Evolutionary conservation across 1,139 yeast genomes (phyloP).

Genomic region (Taphrina communis): DNA sequence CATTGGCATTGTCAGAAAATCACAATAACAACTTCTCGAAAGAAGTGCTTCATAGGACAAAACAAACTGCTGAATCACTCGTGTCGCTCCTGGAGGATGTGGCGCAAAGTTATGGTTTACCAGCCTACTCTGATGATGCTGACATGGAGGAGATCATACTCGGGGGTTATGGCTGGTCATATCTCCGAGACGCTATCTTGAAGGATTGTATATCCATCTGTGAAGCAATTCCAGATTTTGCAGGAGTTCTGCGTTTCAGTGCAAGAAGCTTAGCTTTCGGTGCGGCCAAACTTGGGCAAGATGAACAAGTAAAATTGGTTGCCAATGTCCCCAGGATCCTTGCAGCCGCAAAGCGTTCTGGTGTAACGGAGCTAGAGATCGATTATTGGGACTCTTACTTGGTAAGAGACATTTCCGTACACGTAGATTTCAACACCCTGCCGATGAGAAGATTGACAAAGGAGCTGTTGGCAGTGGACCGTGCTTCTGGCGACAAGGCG

Average conservation of each 20-base stretch:
- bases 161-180: slow-evolving; percentile 60
- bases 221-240: slow-evolving; percentile 59
- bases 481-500: neutral
- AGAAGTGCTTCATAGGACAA: slow-evolving; percentile 7
- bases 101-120: slow-evolving; percentile 48
- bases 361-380: slow-evolving; percentile 49
- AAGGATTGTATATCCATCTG: slow-evolving; percentile 63
- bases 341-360: slow-evolving; percentile 49
- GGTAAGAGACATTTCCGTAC: slow-evolving; percentile 58
- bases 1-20: slow-evolving; percentile 37
- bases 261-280: slow-evolving; percentile 57
- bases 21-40: slow-evolving; percentile 15
- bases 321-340: slow-evolving; percentile 49
- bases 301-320: slow-evolving; percentile 57
- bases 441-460: neutral
- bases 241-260: slow-evolving; percentile 59
- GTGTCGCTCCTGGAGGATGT: slow-evolving; percentile 49
- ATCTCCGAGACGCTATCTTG: slow-evolving; percentile 64
- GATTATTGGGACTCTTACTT: slow-evolving; percentile 76
- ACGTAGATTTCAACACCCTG: neutral
- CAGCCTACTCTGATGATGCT: slow-evolving; percentile 37
- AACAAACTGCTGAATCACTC: slow-evolving; percentile 20
- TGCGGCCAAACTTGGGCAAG: slow-evolving; percentile 58
- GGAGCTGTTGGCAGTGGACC: slow-evolving; percentile 47
- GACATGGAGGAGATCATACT: slow-evolving; percentile 41